A percentile compares a stretch with the other conserved stretches of the same genome.
phyloP scores from a whole-genome alignment of 345 rosid species.

The Eucalyptus marginata region DNA sequence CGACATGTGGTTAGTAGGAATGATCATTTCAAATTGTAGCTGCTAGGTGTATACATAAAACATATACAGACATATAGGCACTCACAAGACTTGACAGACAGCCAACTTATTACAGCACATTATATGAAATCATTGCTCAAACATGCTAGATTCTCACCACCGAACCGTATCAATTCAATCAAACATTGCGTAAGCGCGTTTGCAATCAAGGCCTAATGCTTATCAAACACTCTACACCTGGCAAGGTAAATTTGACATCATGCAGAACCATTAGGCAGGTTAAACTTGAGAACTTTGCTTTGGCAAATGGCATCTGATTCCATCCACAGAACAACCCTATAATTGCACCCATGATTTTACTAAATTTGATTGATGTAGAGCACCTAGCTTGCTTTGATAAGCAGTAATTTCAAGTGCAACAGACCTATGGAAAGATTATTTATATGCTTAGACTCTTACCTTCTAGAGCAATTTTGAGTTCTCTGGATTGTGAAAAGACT shows the following conservation, averaged over 20 bases:
- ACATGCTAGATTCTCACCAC: not conserved
- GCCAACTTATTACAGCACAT: not conserved
- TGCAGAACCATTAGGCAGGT: not conserved
- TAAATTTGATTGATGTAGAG: constrained; percentile 21
- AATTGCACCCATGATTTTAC: constrained; percentile 12
- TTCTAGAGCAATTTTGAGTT: not conserved
- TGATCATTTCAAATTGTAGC: not conserved
- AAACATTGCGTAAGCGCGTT: constrained; percentile 2
- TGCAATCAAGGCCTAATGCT: constrained; percentile 10
- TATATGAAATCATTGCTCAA: constrained; percentile 8
- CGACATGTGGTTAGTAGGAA: not conserved
- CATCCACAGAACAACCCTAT: constrained; percentile 5
- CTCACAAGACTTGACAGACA: not conserved
- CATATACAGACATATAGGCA: not conserved
- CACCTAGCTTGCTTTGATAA: constrained; percentile 21
- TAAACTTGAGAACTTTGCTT: constrained; percentile 11
- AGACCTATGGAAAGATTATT: not conserved
- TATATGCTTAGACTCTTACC: not conserved
- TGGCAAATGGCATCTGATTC: constrained; percentile 1
- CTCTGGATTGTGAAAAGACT: not conserved
- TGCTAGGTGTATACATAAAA: not conserved
- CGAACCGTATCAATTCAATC: not conserved
- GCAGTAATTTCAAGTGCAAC: constrained; percentile 3
- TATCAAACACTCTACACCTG: constrained; percentile 10
- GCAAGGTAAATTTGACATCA: constrained; percentile 1